These are phyloP conservation scores for Primulina tabacum DNA, from an alignment of 257 asterid genomes.

Conservation along the genomic window DNA sequence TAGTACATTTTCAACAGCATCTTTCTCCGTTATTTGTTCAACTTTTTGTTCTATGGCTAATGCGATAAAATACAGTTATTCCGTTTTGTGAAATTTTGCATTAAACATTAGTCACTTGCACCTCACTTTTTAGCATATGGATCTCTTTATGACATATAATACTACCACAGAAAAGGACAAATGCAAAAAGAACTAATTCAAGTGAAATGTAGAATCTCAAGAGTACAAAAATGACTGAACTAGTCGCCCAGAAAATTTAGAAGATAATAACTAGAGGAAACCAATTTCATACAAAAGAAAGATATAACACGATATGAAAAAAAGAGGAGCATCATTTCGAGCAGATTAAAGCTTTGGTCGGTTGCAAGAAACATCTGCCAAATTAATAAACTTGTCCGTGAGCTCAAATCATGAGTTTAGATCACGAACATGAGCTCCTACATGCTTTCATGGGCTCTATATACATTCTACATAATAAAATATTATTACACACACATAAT, in stretches of 20 bases:
- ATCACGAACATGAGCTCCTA: background rate
- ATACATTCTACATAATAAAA: no score
- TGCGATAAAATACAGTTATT: conserved; percentile 26
- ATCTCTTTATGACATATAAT: conserved; percentile 8
- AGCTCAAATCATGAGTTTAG: background rate
- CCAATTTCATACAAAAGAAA: conserved; percentile 19
- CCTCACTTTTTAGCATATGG: conserved; percentile 12
- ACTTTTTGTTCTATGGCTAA: conserved; percentile 20
- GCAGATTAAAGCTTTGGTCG: background rate
- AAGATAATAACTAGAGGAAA: conserved; percentile 13
- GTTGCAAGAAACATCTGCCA: background rate
- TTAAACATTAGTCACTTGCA: conserved; percentile 16
- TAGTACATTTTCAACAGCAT: conserved; percentile 22
- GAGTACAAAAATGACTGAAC: background rate
- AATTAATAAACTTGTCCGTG: background rate
- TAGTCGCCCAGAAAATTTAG: conserved; percentile 3
- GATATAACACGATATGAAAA: conserved; percentile 1
- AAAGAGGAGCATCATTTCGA: conserved; percentile 4
- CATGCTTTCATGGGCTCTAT: background rate
- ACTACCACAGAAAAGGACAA: background rate
- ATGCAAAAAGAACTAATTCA: conserved; percentile 4
- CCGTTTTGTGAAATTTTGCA: conserved; percentile 7
- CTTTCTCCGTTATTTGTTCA: conserved; percentile 24
- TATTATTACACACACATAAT: background rate
- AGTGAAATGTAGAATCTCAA: conserved; percentile 10